Percentiles rank a stretch among this genome's conserved stretches.
These are phyloP conservation scores for Planoprotostelium fungivorum DNA, from an alignment of 78 protist species.

Conservation along the genomic window DNA sequence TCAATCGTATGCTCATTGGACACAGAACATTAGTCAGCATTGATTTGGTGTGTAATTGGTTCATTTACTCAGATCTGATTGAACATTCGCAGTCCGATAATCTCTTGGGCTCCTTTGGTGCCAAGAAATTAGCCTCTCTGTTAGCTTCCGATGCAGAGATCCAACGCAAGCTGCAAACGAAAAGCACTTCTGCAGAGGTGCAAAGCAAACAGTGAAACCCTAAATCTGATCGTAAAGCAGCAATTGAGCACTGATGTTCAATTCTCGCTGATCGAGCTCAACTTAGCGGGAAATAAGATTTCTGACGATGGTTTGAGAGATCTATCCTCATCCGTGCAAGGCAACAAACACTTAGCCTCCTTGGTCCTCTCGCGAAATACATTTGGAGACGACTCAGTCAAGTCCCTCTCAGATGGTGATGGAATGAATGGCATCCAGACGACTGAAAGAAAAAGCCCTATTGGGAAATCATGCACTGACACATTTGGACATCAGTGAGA, in stretches of 20 bases:
- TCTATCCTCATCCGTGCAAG: background rate
- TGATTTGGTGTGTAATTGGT: too few species aligned
- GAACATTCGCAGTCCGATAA: background rate
- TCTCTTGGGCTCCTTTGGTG: background rate
- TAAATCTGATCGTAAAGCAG: too few species aligned
- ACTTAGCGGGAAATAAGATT: background rate
- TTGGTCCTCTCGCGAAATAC: background rate
- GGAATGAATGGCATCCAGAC: background rate
- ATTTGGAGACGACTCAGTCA: background rate
- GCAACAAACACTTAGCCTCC: background rate
- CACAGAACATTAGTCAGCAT: too few species aligned
- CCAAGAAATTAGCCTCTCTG: background rate
- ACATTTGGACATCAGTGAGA: background rate
- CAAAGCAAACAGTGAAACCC: too few species aligned
- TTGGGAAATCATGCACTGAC: too few species aligned
- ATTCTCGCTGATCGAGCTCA: background rate
- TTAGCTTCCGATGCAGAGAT: background rate
- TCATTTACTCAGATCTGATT: too few species aligned
- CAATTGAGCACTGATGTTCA: background rate
- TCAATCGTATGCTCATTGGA: too few species aligned
- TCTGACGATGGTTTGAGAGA: background rate
- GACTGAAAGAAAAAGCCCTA: too few species aligned
- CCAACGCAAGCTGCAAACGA: background rate
- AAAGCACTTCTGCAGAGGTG: background rate
- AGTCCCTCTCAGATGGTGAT: background rate